phyloP scores from a whole-genome alignment of 257 asterid genomes.

The Verbascum thapsus region DNA sequence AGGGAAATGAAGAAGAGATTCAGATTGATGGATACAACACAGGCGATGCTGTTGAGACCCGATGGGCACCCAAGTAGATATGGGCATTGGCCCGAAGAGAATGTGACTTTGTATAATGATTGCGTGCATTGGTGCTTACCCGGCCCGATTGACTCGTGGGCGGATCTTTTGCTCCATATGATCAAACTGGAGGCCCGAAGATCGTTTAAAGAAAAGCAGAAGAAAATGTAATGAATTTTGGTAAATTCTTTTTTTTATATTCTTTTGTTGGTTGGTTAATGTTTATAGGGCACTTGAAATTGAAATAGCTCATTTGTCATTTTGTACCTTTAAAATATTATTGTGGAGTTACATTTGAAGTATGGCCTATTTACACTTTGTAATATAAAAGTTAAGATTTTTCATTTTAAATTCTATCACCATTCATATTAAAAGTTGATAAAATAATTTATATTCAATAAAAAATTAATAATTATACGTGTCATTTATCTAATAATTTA shows the following conservation, averaged over 20 bases:
- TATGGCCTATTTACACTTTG: too few relatives aligned
- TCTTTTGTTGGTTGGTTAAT: not conserved
- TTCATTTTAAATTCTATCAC: too few relatives aligned
- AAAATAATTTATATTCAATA: too few relatives aligned
- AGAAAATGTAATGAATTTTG: too few relatives aligned
- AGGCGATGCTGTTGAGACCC: constrained; percentile 58
- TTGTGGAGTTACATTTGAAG: too few relatives aligned
- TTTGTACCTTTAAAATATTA: too few relatives aligned
- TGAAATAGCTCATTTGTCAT: too few relatives aligned
- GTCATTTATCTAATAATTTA: too few relatives aligned
- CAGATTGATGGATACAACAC: constrained; percentile 52
- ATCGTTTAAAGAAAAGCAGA: not conserved
- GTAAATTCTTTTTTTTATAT: not conserved
- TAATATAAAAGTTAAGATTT: too few relatives aligned
- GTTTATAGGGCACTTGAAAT: too few relatives aligned
- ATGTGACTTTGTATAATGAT: constrained; percentile 47
- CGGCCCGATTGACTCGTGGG: constrained; percentile 21
- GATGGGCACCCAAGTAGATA: constrained; percentile 69
- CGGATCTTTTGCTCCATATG: constrained; percentile 13
- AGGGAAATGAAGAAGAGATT: constrained; percentile 38
- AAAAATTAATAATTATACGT: too few relatives aligned
- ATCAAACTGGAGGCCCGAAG: constrained; percentile 6
- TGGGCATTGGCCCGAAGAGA: constrained; percentile 65
- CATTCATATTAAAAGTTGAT: too few relatives aligned
- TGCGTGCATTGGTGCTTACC: constrained; percentile 57